Base-by-base conservation (phyloP, 495 filamentous ascomycete species). In the Penicillium atrosanguineum region DNA sequence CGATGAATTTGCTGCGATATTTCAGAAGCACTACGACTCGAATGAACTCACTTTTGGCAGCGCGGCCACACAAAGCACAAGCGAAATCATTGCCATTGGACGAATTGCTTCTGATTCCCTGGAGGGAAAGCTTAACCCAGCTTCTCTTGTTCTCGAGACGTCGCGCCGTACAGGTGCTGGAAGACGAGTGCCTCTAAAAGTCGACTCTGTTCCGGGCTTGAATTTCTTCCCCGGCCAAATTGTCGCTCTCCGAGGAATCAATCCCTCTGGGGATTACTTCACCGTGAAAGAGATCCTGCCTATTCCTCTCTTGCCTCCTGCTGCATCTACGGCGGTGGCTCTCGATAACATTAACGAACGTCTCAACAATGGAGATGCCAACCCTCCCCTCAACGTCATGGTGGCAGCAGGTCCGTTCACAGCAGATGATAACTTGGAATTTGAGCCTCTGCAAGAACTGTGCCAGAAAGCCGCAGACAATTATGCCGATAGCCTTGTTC, bases 211-310 rank as follows among this genome's bases (percentile, higher is more conserved):
- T 1, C 70, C 77, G 2, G 80, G 82, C 6, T 88, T 85, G 70
- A 87, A 90, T 55, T 91, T 97, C 77, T 96, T 98, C 69, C 92
- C 93, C 0, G 94, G 94, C 16, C 90, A 97, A 64, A 95, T 97
- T 44, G 87, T 95, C 18, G 94, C 92, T 8, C 72, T 96, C 15
- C 78, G 79, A 36, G 94, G 94, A 8, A 88, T 87, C 61, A 97
- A 97, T 62, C 85, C 90, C 6, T 89, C 88, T 15, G 93, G 93
- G 5, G 80, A 86, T 20, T 87, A 89, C 52, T 96, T 98, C 57
- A 80, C 83, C 0, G 89, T 95, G 39, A 83, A 79, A 21, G 85
- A 96, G 59, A 70, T 93, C 11, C 77, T 97, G 6, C 74, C 83
- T 2, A 67, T 90, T 9, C 93, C 94, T 6, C 71, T 88, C 3